Percentiles rank a stretch among this genome's conserved stretches.
These are phyloP conservation scores for Xanthoconium separans DNA, from an alignment of 1,284 basidiomycete species.

Conservation along the genomic window DNA sequence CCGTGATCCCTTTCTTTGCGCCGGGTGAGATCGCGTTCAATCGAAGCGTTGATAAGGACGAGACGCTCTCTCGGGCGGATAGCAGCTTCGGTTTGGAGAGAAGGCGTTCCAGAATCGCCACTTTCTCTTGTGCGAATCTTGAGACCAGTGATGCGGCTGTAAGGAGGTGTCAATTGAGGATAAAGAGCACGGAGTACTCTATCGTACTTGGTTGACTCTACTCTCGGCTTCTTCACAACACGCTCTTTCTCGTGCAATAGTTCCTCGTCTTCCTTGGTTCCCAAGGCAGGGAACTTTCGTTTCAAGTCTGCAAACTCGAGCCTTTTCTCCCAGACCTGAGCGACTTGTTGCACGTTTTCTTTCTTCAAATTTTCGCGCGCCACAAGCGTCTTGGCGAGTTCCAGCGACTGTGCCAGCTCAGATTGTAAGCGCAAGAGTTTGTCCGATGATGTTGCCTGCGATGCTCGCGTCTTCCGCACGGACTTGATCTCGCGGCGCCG, in stretches of 20 bases:
- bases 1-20: slow-evolving; percentile 76
- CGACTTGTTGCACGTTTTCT: slow-evolving; percentile 56
- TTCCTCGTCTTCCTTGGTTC: slow-evolving; percentile 80
- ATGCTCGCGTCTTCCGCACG: slow-evolving; percentile 90
- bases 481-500: slow-evolving; percentile 93
- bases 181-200: background rate
- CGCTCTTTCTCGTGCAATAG: slow-evolving; percentile 76
- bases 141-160: slow-evolving; percentile 47
- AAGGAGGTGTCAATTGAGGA: background rate
- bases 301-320: slow-evolving; percentile 78
- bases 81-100: slow-evolving; percentile 43
- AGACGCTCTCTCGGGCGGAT: slow-evolving; percentile 69
- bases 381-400: slow-evolving; percentile 70
- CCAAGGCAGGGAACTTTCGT: slow-evolving; percentile 67
- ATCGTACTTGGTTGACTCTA: slow-evolving; percentile 40
- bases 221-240: slow-evolving; percentile 57
- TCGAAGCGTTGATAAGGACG: slow-evolving; percentile 56
- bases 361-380: slow-evolving; percentile 77
- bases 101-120: slow-evolving; percentile 44
- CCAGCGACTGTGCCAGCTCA: slow-evolving; percentile 73
- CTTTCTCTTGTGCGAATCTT: slow-evolving; percentile 47
- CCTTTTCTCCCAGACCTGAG: slow-evolving; percentile 78
- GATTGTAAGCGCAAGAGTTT: slow-evolving; percentile 79
- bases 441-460: slow-evolving; percentile 86
- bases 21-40: slow-evolving; percentile 66